Evolutionary conservation across 805 yeast genomes (phyloP), one percentile per base, ranked within the genome.

Genomic region (Pichia californica): DNA sequence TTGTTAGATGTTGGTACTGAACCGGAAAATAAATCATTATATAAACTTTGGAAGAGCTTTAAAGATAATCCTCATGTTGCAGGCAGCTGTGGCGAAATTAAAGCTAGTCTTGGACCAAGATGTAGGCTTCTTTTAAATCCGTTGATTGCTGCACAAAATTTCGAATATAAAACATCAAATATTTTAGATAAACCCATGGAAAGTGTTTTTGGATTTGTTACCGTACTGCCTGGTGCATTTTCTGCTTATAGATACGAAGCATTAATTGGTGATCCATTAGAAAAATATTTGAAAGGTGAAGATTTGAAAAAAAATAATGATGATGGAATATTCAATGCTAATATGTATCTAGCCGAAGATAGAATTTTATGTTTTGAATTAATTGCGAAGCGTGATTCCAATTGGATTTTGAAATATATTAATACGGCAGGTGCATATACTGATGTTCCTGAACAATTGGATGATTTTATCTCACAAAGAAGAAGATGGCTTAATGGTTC

Each of bases 401-500:
- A 79, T 48, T 91, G 96, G 86, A 67, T 85, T 18, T 73, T 93
- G 53, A 78, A 81, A 54, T 91, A 88, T 56, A 95, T 91, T 54
- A 84, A 84, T 58, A 76, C 81, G 44, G 95, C 97, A 5, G 77
- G 77, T 50, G 98, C 97, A 0, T 88, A 86, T 52, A 93, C 98
- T 4, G 98, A 93, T 73, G 98, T 89, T 36, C 98, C 98, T 7
- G 95, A 85, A 52, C 70, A 76, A 29, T 74, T 91, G 28, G 81
- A 93, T 19, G 96, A 89, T 57, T 81, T 91, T 50, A 81, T 93
- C 27, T 73, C 88, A 32, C 98, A 91, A 64, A 77, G 98, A 69
- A 76, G 98, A 61, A 79, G 98, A 66, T 93, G 98, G 98, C 74
- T 91, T 52, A 91, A 91, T 61, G 98, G 98, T 43, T 88, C 98